phyloP scores from a whole-genome alignment of 2,329 filamentous ascomycete genomes.

The Pseudopyricularia cyperi region DNA sequence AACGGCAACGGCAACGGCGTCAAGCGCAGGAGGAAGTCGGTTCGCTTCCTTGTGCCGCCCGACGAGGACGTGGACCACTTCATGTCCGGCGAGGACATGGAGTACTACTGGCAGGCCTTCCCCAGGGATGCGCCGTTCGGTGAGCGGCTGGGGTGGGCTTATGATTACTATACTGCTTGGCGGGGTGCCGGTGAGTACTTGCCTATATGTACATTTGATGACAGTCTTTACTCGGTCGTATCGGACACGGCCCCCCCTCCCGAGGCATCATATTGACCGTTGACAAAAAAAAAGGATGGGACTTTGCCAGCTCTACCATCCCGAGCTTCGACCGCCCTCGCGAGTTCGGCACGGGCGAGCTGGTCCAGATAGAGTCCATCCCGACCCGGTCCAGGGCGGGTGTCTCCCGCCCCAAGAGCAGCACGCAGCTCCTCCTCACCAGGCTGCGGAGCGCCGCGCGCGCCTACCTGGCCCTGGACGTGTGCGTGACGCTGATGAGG shows the following conservation, averaged over 20 bases:
- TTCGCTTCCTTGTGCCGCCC: constrained; percentile 2
- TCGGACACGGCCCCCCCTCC: no score
- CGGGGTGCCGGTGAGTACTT: constrained; percentile 37
- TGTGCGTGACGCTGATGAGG: constrained; percentile 54
- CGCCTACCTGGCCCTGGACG: constrained; percentile 57
- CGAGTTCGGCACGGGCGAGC: constrained; percentile 22
- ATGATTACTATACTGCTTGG: constrained; percentile 41
- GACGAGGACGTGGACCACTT: constrained; percentile 14
- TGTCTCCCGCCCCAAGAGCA: constrained; percentile 27
- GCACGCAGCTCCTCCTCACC: constrained; percentile 27
- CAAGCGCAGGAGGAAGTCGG: constrained; percentile 3
- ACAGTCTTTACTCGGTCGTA: no score
- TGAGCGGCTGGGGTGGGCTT: constrained; percentile 39
- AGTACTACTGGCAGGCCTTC: constrained; percentile 49
- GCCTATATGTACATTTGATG: no score
- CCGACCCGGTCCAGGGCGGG: constrained; percentile 30
- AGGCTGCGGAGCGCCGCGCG: constrained; percentile 33
- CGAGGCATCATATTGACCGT: no score
- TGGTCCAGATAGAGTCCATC: constrained; percentile 26
- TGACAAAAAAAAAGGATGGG: constrained; percentile 39
- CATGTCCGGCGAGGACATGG: constrained; percentile 17
- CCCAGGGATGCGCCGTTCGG: constrained; percentile 34
- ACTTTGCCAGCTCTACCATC: constrained; percentile 35
- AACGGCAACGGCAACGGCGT: not conserved
- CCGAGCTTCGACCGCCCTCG: constrained; percentile 29